Base-by-base conservation (phyloP, 2,329 filamentous ascomycete species). In the Ascochyta pisi region DNA sequence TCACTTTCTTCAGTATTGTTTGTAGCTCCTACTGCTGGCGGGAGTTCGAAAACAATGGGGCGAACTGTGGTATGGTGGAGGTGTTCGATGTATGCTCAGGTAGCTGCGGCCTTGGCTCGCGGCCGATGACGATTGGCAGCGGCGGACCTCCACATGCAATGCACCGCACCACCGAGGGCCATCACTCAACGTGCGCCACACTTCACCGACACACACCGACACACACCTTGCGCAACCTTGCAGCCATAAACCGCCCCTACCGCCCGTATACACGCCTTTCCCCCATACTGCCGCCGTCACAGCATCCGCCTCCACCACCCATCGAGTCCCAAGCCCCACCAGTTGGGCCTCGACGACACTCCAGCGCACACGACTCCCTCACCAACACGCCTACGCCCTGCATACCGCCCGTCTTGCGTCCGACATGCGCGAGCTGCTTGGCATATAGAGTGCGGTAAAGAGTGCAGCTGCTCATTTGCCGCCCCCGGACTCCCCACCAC, bases 401-500 rank as follows among this genome's bases (percentile, higher is more conserved):
- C 53, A 46, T 41, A 46, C 31, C 48, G 13, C 26, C 53, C 39
- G 29, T 40, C 37, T 23, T 31, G 41, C 39, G 53, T 49, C 49
- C 59, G 62, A 68, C 55, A 73, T 74, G 70, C 64, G 54, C 63
- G 51, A 39, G 57, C 61, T 54, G 50, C 43, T 50, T 38, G 27
- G 52, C 55, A 41, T 49, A 49, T 68, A 70, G 59, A 58, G 66
- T 60, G 68, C 65, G 66, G 66, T 62, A 63, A 73, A 75, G 75
- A 78, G 76, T 69, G 71, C 74, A 64, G 73, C 75, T 62, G 71
- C 64, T 65, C 71, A 66, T 50, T 62, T 70, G 66, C 74, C 71
- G 65, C 73, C 71, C 58, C 67, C 63, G 56, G 53, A 42, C 54
- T 52, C 56, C 45, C 55, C 57, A 43, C 59, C 63, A 38, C 57